These are phyloP conservation scores for Zizania palustris DNA, from an alignment of 202 grass and related monocot species.

Conservation along the genomic window DNA sequence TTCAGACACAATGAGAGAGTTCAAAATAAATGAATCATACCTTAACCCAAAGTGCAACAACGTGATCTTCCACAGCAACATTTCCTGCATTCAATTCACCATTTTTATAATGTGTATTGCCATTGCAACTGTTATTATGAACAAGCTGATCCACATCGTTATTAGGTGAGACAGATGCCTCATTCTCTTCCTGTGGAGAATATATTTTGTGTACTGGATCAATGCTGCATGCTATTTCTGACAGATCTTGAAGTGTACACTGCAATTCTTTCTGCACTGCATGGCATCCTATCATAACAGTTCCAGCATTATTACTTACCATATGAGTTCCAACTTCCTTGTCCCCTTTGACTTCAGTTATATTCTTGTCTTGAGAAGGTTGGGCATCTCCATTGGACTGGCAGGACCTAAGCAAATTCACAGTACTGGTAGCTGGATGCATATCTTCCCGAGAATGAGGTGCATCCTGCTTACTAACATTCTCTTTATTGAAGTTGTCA, in stretches of 20 bases:
- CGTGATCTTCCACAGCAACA: conserved; percentile 59
- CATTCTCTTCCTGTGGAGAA: conserved; percentile 43
- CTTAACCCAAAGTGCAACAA: conserved; percentile 93
- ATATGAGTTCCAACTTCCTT: conserved; percentile 26
- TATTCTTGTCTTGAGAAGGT: conserved; percentile 32
- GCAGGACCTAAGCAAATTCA: conserved; percentile 37
- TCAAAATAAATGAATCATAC: conserved; percentile 48
- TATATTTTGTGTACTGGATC: conserved; percentile 49
- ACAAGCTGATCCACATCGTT: conserved; percentile 36
- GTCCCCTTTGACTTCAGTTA: conserved; percentile 35
- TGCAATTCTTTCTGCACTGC: conserved; percentile 43
- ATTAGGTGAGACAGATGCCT: conserved; percentile 43
- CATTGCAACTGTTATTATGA: conserved; percentile 49
- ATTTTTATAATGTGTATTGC: conserved; percentile 43
- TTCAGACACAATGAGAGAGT: not conserved
- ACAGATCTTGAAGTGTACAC: conserved; percentile 63
- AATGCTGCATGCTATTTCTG: conserved; percentile 62
- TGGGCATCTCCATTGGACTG: conserved; percentile 43
- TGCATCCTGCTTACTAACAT: conserved; percentile 32
- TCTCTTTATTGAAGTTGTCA: conserved; percentile 41
- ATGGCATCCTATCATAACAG: conserved; percentile 26
- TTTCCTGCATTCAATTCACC: conserved; percentile 34
- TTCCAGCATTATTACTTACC: conserved; percentile 14
- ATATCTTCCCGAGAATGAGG: conserved; percentile 42
- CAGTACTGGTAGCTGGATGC: conserved; percentile 31